These are phyloP conservation scores for Aureobasidium vineae DNA, from an alignment of 2,329 filamentous ascomycete genomes.

Conservation along the genomic window DNA sequence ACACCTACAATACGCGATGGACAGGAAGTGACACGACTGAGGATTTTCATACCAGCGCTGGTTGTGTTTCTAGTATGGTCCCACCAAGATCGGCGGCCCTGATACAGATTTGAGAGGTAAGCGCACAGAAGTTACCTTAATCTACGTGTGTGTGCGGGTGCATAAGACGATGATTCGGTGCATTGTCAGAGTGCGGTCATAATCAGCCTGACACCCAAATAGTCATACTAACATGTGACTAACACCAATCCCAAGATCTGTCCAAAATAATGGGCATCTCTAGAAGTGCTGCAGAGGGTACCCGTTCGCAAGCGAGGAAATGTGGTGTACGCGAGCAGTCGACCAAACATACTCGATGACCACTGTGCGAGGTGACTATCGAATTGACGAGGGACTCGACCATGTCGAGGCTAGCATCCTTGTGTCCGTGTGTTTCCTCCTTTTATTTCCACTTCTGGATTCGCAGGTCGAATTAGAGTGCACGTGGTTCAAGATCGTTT, in stretches of 20 bases:
- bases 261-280: not conserved
- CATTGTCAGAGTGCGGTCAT: conserved; percentile 1
- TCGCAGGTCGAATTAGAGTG: not conserved
- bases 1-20: conserved; percentile 1
- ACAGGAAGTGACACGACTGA: conserved; percentile 11
- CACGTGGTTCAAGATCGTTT: conserved; percentile 12
- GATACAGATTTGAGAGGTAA: conserved; percentile 11
- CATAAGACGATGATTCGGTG: conserved; percentile 9
- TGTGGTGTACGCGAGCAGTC: conserved; percentile 6
- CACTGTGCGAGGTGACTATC: not conserved
- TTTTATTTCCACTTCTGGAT: conserved; percentile 1
- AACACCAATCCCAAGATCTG: conserved; percentile 8
- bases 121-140: conserved; percentile 7
- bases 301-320: conserved; percentile 8
- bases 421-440: conserved; percentile 14
- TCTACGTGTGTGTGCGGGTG: conserved; percentile 1
- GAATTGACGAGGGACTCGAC: not conserved
- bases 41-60: conserved; percentile 5
- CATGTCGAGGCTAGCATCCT: conserved; percentile 1
- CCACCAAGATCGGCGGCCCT: conserved; percentile 5
- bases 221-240: conserved; percentile 8
- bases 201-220: not conserved
- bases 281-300: not conserved
- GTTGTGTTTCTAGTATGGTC: conserved; percentile 4
- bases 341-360: conserved; percentile 6